Percentiles rank a stretch among this genome's conserved stretches.
phyloP scores from a whole-genome alignment of 192 early-diverging fungal species.

The Umbelopsis isabellina region DNA sequence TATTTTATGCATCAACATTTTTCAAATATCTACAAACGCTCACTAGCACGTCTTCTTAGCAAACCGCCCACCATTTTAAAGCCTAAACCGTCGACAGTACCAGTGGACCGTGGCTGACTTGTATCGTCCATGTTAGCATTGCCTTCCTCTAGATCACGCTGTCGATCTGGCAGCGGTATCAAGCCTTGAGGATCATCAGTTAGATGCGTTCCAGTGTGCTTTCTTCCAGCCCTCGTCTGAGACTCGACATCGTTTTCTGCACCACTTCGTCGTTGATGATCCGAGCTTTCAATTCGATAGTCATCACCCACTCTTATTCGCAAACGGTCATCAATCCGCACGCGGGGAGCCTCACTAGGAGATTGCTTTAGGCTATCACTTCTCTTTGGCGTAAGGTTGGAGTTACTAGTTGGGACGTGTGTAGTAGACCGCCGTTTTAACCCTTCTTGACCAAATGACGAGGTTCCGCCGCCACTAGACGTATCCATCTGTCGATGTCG shows the following conservation, averaged over 20 bases:
- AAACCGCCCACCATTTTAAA: constrained; percentile 1
- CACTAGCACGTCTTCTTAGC: constrained; percentile 15
- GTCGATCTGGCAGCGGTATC: constrained; percentile 14
- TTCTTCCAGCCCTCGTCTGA: constrained; percentile 10
- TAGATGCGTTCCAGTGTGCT: neutral
- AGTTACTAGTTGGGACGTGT: neutral
- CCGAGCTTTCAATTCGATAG: constrained; percentile 8
- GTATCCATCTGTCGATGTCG: neutral
- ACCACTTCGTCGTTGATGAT: neutral
- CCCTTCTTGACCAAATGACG: neutral
- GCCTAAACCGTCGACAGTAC: neutral
- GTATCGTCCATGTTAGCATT: constrained; percentile 13
- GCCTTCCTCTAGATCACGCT: constrained; percentile 12
- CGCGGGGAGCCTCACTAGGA: neutral
- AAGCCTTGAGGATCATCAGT: neutral
- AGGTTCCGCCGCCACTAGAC: neutral
- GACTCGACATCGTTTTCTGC: constrained; percentile 7
- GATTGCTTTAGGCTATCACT: constrained; percentile 1
- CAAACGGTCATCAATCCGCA: neutral
- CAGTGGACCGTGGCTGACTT: neutral
- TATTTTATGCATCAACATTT: neutral
- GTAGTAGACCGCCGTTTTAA: neutral
- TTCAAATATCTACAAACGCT: neutral
- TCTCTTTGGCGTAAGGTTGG: neutral
- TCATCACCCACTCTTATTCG: constrained; percentile 6